Percentiles rank a stretch among this genome's conserved stretches.
Conservation (phyloP, 805 yeast species). For the Yarrowia sp. region DNA sequence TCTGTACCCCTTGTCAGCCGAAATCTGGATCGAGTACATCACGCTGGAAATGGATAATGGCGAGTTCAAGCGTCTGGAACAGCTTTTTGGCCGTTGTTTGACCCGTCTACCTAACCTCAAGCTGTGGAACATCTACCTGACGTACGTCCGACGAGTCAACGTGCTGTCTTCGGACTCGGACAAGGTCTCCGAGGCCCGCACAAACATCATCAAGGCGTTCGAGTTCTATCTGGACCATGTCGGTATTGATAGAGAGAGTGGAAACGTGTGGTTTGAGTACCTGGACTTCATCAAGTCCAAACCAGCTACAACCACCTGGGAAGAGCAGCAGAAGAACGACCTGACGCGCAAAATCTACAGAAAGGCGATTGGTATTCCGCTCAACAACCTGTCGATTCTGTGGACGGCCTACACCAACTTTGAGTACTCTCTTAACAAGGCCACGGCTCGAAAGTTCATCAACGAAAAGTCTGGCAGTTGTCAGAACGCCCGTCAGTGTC, state of each 20-base stretch:
- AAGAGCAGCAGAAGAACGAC: constrained; percentile 76
- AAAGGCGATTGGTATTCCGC: constrained; percentile 69
- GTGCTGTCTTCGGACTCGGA: constrained; percentile 52
- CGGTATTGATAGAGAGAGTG: constrained; percentile 72
- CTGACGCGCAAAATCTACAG: constrained; percentile 69
- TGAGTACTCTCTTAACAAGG: constrained; percentile 71
- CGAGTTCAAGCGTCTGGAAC: constrained; percentile 64
- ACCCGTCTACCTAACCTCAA: constrained; percentile 59
- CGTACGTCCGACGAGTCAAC: constrained; percentile 65
- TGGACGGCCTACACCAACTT: constrained; percentile 82
- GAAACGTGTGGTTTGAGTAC: constrained; percentile 76
- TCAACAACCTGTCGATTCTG: constrained; percentile 64
- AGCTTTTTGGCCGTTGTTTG: constrained; percentile 61
- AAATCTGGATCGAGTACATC: constrained; percentile 73
- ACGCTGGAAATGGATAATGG: constrained; percentile 60
- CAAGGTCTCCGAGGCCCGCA: constrained; percentile 78
- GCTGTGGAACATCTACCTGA: constrained; percentile 73
- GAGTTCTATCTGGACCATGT: constrained; percentile 76
- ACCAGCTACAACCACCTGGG: constrained; percentile 64
- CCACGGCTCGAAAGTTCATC: constrained; percentile 79
- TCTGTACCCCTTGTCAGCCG: constrained; percentile 64
- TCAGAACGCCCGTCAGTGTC: constrained; percentile 79
- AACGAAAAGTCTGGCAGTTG: constrained; percentile 79
- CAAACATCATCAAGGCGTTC: constrained; percentile 74
- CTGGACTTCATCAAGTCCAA: constrained; percentile 67